Percentiles rank a stretch among this genome's conserved stretches.
phyloP scores from a whole-genome alignment of 2,329 filamentous ascomycete species.

The Stemphylium vesicarium region DNA sequence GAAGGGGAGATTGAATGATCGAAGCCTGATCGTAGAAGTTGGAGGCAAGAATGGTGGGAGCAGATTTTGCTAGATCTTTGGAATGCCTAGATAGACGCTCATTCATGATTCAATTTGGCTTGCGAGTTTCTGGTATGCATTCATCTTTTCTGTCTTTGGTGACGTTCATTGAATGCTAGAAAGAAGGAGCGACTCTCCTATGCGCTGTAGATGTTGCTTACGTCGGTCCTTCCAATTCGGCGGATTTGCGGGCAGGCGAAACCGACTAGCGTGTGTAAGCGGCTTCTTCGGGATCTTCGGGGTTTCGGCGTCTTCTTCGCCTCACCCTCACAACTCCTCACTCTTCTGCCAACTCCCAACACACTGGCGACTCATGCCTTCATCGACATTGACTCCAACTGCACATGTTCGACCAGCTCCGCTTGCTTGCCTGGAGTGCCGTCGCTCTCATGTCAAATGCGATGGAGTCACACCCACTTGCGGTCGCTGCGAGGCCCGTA shows the following conservation, averaged over 20 bases:
- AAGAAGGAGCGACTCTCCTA: no score
- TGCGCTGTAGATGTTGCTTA: no score
- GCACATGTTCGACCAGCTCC: conserved; percentile 22
- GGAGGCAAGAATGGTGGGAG: no score
- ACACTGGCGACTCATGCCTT: conserved; percentile 5
- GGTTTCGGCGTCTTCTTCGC: conserved; percentile 8
- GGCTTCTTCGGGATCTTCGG: neutral
- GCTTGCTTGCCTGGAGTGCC: conserved; percentile 56
- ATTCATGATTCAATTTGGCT: no score
- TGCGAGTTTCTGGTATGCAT: no score
- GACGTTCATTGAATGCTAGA: no score
- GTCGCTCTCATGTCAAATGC: conserved; percentile 57
- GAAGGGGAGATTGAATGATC: no score
- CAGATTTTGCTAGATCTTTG: no score
- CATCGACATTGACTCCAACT: neutral
- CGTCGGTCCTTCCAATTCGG: neutral
- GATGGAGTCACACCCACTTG: conserved; percentile 52
- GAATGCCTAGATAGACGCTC: no score
- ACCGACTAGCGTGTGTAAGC: neutral
- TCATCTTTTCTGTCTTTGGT: no score
- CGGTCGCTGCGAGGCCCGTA: conserved; percentile 52
- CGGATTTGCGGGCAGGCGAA: neutral
- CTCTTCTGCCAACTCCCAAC: neutral
- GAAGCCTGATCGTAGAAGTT: no score
- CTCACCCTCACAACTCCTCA: conserved; percentile 3